Conservation (phyloP, 1,139 yeast species). For the Suhomyces terraborum region DNA sequence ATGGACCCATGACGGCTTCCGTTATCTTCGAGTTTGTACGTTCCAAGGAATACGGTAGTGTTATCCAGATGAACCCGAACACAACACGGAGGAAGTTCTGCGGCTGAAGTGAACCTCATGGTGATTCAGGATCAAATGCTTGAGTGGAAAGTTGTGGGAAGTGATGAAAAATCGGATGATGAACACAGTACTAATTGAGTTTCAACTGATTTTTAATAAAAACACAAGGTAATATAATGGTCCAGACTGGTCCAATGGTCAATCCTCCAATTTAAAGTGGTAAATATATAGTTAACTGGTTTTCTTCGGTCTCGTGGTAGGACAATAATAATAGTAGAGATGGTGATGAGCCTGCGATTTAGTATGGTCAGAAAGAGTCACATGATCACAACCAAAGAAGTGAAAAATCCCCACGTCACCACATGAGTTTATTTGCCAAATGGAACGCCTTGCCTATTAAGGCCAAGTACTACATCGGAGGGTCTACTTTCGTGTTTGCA, state of each 20-base stretch:
- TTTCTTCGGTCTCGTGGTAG: too few relatives aligned
- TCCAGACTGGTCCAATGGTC: too few relatives aligned
- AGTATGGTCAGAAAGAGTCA: neutral
- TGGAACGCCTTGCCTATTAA: slow-evolving; percentile 55
- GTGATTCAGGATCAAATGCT: too few relatives aligned
- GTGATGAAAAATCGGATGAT: too few relatives aligned
- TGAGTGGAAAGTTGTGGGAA: too few relatives aligned
- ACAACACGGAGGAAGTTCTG: slow-evolving; percentile 82
- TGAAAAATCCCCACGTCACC: neutral
- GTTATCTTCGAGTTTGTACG: slow-evolving; percentile 68
- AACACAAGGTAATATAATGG: too few relatives aligned
- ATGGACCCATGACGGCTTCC: slow-evolving; percentile 71
- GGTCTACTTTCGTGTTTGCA: slow-evolving; percentile 55
- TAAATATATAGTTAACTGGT: too few relatives aligned
- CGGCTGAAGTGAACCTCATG: slow-evolving; percentile 24
- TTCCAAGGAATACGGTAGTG: slow-evolving; percentile 62
- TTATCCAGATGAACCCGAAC: slow-evolving; percentile 60
- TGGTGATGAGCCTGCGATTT: neutral
- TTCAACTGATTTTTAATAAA: too few relatives aligned
- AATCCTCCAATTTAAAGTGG: too few relatives aligned
- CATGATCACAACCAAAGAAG: too few relatives aligned
- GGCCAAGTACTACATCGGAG: slow-evolving; percentile 55
- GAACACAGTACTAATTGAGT: too few relatives aligned
- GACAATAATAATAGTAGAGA: neutral
- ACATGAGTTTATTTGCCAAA: slow-evolving; percentile 42